Evolutionary conservation across 2,329 filamentous ascomycete genomes (phyloP).

Genomic region (Leptographium flavum): DNA sequence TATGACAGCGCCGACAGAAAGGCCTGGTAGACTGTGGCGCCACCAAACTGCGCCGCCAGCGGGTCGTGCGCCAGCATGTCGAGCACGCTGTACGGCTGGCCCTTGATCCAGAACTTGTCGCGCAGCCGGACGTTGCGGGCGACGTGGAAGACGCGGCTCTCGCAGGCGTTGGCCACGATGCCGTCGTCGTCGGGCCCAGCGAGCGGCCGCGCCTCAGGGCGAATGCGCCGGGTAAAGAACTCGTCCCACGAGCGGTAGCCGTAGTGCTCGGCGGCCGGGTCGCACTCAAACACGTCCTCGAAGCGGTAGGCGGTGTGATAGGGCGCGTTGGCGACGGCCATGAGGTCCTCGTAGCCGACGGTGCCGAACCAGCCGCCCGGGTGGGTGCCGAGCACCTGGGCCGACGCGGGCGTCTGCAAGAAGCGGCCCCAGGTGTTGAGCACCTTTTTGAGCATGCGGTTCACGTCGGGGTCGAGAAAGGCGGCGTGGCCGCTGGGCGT

Average conservation of each 20-base stretch:
- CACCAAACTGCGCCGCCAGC: constrained; percentile 38
- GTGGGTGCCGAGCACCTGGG: constrained; percentile 30
- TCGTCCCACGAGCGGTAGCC: constrained; percentile 55
- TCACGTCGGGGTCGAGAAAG: constrained; percentile 40
- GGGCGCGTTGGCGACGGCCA: constrained; percentile 35
- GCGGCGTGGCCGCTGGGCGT: constrained; percentile 38
- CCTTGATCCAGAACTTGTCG: constrained; percentile 55
- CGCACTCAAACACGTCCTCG: constrained; percentile 46
- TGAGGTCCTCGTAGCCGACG: constrained; percentile 30
- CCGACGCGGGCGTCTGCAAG: constrained; percentile 38
- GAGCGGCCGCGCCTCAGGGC: constrained; percentile 40
- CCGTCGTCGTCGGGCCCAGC: constrained; percentile 36
- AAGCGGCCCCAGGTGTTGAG: constrained; percentile 44
- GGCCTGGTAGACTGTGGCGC: constrained; percentile 56
- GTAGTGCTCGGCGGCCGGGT: constrained; percentile 35
- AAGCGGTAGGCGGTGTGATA: constrained; percentile 29
- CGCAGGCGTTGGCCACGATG: constrained; percentile 49
- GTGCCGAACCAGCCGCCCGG: constrained; percentile 40
- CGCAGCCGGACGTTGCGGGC: constrained; percentile 34
- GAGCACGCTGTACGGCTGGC: constrained; percentile 49
- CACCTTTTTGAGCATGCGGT: constrained; percentile 36
- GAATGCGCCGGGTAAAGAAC: constrained; percentile 51
- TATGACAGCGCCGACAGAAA: constrained; percentile 55
- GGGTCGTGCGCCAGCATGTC: constrained; percentile 49
- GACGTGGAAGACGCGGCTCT: constrained; percentile 44